Evolutionary conservation across 768 basidiomycete genomes (phyloP).

Genomic region (Nidularia pulvinata): DNA sequence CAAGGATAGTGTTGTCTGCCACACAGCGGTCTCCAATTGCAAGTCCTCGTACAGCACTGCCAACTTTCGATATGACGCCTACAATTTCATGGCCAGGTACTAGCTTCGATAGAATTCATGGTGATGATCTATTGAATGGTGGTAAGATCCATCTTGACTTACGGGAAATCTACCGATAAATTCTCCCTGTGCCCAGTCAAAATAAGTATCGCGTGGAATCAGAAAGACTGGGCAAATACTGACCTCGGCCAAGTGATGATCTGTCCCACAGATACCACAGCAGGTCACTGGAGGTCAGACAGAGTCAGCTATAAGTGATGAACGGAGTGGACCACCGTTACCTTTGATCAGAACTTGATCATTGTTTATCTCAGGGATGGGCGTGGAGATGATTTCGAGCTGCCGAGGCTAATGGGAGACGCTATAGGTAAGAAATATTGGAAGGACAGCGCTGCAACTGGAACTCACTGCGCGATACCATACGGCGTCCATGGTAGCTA

Average conservation of each 20-base stretch:
- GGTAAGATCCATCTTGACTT: constrained; percentile 36
- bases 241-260: constrained; percentile 46
- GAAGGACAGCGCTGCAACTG: background rate
- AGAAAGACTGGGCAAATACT: constrained; percentile 21
- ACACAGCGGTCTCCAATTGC: constrained; percentile 80
- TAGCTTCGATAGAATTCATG: constrained; percentile 19
- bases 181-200: constrained; percentile 41
- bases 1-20: constrained; percentile 44
- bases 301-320: constrained; percentile 7
- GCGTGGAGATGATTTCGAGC: constrained; percentile 50
- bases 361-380: constrained; percentile 50
- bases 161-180: constrained; percentile 75
- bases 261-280: constrained; percentile 69
- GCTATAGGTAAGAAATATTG: background rate
- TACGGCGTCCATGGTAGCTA: constrained; percentile 42
- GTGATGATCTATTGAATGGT: background rate
- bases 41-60: constrained; percentile 81
- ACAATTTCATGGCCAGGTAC: constrained; percentile 54
- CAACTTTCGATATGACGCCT: constrained; percentile 70
- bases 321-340: constrained; percentile 9
- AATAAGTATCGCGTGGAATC: background rate
- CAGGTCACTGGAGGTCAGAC: constrained; percentile 21
- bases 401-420: constrained; percentile 35
- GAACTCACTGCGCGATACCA: constrained; percentile 39
- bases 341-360: constrained; percentile 64